Base-by-base conservation (phyloP, 1,284 basidiomycete genomes). In the Xanthoconium separans region DNA sequence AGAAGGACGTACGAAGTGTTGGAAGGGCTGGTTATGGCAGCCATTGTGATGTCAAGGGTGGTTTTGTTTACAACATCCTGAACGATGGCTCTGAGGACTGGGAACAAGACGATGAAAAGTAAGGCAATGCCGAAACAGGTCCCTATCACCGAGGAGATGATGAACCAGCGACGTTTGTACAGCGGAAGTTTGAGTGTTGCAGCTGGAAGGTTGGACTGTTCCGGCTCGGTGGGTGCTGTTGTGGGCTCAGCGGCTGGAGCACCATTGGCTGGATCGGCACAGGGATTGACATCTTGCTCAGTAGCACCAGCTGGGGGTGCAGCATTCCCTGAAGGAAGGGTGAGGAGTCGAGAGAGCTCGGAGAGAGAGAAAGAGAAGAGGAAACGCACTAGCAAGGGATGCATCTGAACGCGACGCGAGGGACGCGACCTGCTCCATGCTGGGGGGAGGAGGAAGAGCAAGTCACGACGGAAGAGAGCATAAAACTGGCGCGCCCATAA, bases 41-140 rank as follows among this genome's bases (percentile, higher is more conserved):
- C 83, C 22, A 65, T 63, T 37, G 82, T 72, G 39, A 88, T 71
- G 50, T 81, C 73, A 39, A 88, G 70, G 15, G 75, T 75, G 36
- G 77, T 72, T 43, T 75, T 73, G 57, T 85, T 81, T 27, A 87
- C 77, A 29, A 87, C 77, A 30, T 81, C 75, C 58, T 86, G 84
- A 30, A 80, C 76, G 55, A 87, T 83, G 39, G 85, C 85, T 46
- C 72, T 75, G 51, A 88, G 73, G 53, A 88, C 81, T 6, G 85
- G 85, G 65, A 79, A 88, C 22, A 87, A 67, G 27, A 86, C 49
- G 54, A 87, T 78, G 70, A 88, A 87, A 9, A 88, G 65, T 18
- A 87, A 65, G 12, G 76, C 81, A 50, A 89, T 85, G 40, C 73
- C 79, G 16, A 87, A 61, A 9, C 78, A 75, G 16, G 75, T 56